These are phyloP conservation scores for Boletus mariae DNA, from an alignment of 1,284 basidiomycete genomes.

Conservation along the genomic window DNA sequence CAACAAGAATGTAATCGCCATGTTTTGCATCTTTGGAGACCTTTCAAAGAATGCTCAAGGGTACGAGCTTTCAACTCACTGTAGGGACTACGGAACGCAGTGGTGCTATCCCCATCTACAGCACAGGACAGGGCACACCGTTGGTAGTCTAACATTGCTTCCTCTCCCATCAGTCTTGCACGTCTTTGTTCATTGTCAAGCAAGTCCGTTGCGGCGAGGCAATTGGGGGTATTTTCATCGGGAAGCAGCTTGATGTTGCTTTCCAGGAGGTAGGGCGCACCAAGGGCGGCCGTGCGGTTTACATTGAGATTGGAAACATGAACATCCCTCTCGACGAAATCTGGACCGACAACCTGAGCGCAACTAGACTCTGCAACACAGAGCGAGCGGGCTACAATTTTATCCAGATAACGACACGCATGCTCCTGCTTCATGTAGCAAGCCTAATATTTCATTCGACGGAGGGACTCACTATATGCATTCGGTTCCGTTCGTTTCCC, in stretches of 20 bases:
- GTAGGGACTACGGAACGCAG: slow-evolving; percentile 47
- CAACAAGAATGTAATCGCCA: slow-evolving; percentile 49
- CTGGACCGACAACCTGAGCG: not conserved
- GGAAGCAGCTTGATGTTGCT: slow-evolving; percentile 51
- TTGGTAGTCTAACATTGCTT: slow-evolving; percentile 39
- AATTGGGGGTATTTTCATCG: slow-evolving; percentile 22
- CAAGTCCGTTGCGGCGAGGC: slow-evolving; percentile 36
- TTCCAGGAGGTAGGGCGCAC: slow-evolving; percentile 47
- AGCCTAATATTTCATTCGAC: not conserved
- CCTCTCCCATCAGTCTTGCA: slow-evolving; percentile 33
- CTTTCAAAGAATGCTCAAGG: slow-evolving; percentile 5
- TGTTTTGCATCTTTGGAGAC: slow-evolving; percentile 29
- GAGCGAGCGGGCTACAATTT: slow-evolving; percentile 8
- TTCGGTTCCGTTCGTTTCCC: slow-evolving; percentile 54
- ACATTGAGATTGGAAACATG: slow-evolving; percentile 6
- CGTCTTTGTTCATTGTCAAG: slow-evolving; percentile 40
- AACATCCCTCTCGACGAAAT: slow-evolving; percentile 14
- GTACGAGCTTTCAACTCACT: slow-evolving; percentile 33
- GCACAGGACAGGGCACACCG: slow-evolving; percentile 49
- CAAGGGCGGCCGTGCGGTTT: slow-evolving; percentile 44
- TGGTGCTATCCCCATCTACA: slow-evolving; percentile 48
- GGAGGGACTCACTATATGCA: slow-evolving; percentile 50
- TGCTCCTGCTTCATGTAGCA: slow-evolving; percentile 14
- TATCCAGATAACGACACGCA: slow-evolving; percentile 30
- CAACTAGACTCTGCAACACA: not conserved